Percentiles rank a stretch among this genome's conserved stretches.
Evolutionary conservation across 192 early-diverging fungal genomes (phyloP).

Genomic region (Coemansia sp.): DNA sequence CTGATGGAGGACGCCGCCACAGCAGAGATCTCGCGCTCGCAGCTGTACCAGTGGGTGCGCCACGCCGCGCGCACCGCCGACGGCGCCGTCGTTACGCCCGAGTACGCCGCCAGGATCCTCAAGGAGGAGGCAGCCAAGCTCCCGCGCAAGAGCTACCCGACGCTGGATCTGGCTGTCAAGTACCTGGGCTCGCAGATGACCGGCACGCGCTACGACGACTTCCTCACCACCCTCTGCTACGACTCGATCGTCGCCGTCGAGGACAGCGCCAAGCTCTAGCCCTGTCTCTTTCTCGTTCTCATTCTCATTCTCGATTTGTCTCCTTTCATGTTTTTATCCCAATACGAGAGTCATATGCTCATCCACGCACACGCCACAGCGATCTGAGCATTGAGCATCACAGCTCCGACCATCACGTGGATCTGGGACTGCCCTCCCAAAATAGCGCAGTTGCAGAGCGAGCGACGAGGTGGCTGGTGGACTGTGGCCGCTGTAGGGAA

Average conservation of each 20-base stretch:
- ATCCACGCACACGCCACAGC: no score
- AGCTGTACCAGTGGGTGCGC: slow-evolving; percentile 97
- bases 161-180: slow-evolving; percentile 58
- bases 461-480: no score
- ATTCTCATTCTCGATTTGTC: slow-evolving; percentile 1
- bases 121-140: slow-evolving; percentile 84
- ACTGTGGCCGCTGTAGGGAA: no score
- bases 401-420: no score
- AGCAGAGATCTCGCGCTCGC: slow-evolving; percentile 95
- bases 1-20: slow-evolving; percentile 99
- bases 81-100: slow-evolving; percentile 77
- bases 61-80: slow-evolving; percentile 81
- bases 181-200: slow-evolving; percentile 75
- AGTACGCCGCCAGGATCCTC: slow-evolving; percentile 74
- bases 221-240: slow-evolving; percentile 92
- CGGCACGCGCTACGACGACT: slow-evolving; percentile 84
- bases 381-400: no score
- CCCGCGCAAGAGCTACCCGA: slow-evolving; percentile 56
- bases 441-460: no score
- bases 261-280: slow-evolving; percentile 38
- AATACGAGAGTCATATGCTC: no score
- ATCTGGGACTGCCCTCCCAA: no score
- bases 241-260: slow-evolving; percentile 72
- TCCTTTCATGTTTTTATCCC: neutral
- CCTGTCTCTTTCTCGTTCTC: no score